Evolutionary conservation across 192 early-diverging fungal genomes (phyloP), one percentile per base, ranked within the genome.

Genomic region (Ambispora gerdemannii): DNA sequence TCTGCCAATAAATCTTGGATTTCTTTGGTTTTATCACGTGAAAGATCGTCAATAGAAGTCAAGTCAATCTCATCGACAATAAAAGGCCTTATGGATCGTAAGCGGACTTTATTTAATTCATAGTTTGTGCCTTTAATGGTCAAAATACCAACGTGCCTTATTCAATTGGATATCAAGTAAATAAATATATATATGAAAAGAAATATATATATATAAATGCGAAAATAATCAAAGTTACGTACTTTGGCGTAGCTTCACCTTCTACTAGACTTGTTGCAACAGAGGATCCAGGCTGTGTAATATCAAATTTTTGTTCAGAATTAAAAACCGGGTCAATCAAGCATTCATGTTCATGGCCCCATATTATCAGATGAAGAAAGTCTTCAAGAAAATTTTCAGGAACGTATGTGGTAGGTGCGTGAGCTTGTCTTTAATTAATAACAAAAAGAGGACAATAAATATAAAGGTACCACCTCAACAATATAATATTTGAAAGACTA

Each of bases 321-420:
- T 87, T 90, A 67, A 82, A 77, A 52, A 83, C 84, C 1, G 92
- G 91, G 43, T 92, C 88, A 15, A 97, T 88, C 49, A 81, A 76
- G 73, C 94, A 98, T 72, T 98, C 94, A 78, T 98, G 96, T 80
- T 98, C 96, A 73, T 98, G 96, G 4, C 96, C 96, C 96, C 96
- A 98, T 2, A 98, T 60, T 11, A 96, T 81, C 19, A 98, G 70
- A 59, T 98, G 80, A 32, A 98, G 74, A 73, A 93, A 94, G 17
- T 81, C 75, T 51, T 89, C 88, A 28, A 98, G 72, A 69, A 90
- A 94, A n/a, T 82, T 80, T 75, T 94, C 93, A 0, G 94, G 94
- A 31, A 98, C 93, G 75, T 92, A 91, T 80, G 83, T 91, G 49
- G 86, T 95, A 2, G 87, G 85, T 0, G 90, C 89, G 67, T 95